Evolutionary conservation across 768 basidiomycete genomes (phyloP), one percentile per base, ranked within the genome.

Genomic region (Daedalea quercina): DNA sequence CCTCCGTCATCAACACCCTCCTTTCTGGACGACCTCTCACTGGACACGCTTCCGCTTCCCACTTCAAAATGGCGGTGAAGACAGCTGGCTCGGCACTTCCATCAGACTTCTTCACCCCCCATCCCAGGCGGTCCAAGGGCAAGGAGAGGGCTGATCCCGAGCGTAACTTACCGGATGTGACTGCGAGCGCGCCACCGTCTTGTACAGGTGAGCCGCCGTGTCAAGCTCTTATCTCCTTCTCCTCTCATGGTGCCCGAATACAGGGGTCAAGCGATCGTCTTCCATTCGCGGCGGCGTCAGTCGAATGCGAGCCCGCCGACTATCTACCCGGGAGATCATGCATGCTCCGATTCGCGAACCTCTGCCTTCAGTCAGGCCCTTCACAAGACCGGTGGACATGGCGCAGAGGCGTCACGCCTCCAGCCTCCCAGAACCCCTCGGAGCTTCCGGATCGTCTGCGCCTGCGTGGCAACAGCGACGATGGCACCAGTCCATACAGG

Each of bases 91-190:
- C 64, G 19, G 56, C 68, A 1, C 57, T 80, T 19, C 69, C 70
- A 1, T 55, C 68, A 9, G 76, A 80, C 59, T 82, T 83, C 64
- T 82, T 81, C 59, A 77, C 73, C 2, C 83, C 84, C 9, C 67
- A 68, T 26, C 76, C 81, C 9, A 70, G 76, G 52, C 71, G 69
- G 50, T 67, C 63, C 48, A 84, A 80, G 60, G 80, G 79, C 28
- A 84, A 84, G 66, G 77, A 73, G 59, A 77, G 69, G 60, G 74
- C 69, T 20, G 17, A 49, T n/a, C 57, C 58, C 28, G 56, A 53
- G 42, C 44, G 53, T 37, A 54, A 55, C 33, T 45, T 53, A 28
- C 25, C 13, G 41, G 23, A 23, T 15, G 22, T 23, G 19, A 35
- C 42, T 44, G 47, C 47, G 9, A 40, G 24, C 25, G 45, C 43